Base-by-base conservation (phyloP, 1,284 basidiomycete genomes). In the Veloboletus limbatus region DNA sequence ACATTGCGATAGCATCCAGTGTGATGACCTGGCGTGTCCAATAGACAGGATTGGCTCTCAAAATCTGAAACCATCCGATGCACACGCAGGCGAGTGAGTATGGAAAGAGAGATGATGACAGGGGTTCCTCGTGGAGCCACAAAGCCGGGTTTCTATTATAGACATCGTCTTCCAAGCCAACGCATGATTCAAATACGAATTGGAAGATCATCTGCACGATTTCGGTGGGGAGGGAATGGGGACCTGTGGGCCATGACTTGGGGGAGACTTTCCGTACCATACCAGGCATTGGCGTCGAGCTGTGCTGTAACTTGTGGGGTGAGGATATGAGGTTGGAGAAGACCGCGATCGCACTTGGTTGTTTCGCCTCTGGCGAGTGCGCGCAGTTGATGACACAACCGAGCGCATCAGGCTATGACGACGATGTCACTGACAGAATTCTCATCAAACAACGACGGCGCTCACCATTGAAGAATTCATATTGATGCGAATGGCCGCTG, bases 101-200 rank as follows among this genome's bases (percentile, higher is more conserved):
- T 17, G 53, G 52, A 16, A 55, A 53, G 31, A 55, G 49, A 2
- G 26, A 55, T 10, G 53, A 33, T 1, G 49, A 43, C 6, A 53
- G 26, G 2, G 43, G 52, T 14, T 53, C 53, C 8, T 52, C 48
- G 25, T 48, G 36, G 14, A 25, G 18, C 52, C 52, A 52, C 25
- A 13, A 16, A 1, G 13, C 27, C 2, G 18, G 24, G 3, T 22
- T 13, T n/a, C 33, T 11, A 6, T 11, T 20, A 6, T 9, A 4
- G 2, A 9, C 13, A 5, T 1, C 11, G 21, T 25, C 24, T 28
- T 31, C 25, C 22, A 8, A 14, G 35, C 11, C 13, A 13, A 47
- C 4, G n/a, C 43, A 55, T 0, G 49, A 53, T 14, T 49, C 45
- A 2, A 53, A 56, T 8, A 49, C 17, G 34, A 36, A 25, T 11